These are phyloP conservation scores for Buddleja alternifolia DNA, from an alignment of 257 asterid genomes.

Conservation along the genomic window DNA sequence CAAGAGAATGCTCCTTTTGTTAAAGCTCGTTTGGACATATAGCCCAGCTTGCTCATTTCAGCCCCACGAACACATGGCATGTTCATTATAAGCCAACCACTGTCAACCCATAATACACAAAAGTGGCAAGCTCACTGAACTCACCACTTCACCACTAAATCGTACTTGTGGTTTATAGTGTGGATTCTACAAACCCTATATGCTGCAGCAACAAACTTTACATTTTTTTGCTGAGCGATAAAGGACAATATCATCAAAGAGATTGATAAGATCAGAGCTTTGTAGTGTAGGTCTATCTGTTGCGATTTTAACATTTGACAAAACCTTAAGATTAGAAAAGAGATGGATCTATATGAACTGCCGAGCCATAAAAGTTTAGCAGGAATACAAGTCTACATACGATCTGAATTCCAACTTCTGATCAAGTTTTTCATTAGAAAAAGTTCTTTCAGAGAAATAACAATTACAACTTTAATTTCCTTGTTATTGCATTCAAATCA, in stretches of 20 bases:
- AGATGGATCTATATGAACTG: background rate
- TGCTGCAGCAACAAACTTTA: background rate
- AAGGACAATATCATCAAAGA: background rate
- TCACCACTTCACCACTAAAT: too few relatives aligned
- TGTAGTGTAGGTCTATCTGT: too few relatives aligned
- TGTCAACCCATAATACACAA: too few relatives aligned
- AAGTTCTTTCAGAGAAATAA: background rate
- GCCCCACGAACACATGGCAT: too few relatives aligned
- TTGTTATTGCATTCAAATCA: background rate
- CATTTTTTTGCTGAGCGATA: background rate
- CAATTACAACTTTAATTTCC: background rate
- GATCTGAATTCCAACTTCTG: background rate
- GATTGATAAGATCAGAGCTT: background rate
- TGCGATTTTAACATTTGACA: background rate
- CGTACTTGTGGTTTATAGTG: too few relatives aligned
- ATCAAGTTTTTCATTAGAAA: background rate
- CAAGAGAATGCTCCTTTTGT: too few relatives aligned
- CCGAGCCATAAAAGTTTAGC: too few relatives aligned
- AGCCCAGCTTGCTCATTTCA: too few relatives aligned
- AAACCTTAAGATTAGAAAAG: background rate
- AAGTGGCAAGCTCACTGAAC: too few relatives aligned
- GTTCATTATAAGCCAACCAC: too few relatives aligned
- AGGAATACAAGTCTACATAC: background rate
- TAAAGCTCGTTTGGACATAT: too few relatives aligned
- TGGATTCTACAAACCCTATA: background rate